Evolutionary conservation across 1,284 basidiomycete genomes (phyloP), one percentile per base, ranked within the genome.

Genomic region (Trichosporon coremiiforme): DNA sequence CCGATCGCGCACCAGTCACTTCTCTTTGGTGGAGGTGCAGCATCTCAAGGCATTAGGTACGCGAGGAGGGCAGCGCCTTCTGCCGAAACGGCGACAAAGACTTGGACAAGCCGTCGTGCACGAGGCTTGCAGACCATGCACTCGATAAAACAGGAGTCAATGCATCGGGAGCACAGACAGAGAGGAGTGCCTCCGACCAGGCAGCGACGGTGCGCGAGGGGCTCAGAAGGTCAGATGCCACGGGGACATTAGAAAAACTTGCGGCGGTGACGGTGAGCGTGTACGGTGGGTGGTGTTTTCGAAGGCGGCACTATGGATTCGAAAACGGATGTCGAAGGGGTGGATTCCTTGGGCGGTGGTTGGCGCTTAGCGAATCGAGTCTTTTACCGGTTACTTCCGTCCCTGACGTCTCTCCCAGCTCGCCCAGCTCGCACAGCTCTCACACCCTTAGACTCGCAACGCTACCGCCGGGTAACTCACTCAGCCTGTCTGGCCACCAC

Each of bases 401-500:
- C 57, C 57, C 57, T 60, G 57, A 45, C 7, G 4, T 10, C 10
- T 5, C 41, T 45, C 41, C 17, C 2, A 5, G 2, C 41, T 45
- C 41, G 2, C 15, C 41, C 15, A 17, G 13, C 41, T 12, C 38
- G 9, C 25, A 31, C 4, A 33, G 33, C n/a, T n/a, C n/a, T 38
- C 36, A 10, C 36, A 33, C 29, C 57, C 57, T 22, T 33, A 7
- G 17, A n/a, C 57, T 60, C 57, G 57, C 57, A 60, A 17, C 57
- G 57, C 57, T 60, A 25, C 57, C 57, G 57, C 57, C 57, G 57
- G 57, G 57, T 60, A 60, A 60, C 57, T 60, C 57, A 60, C 29
- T 31, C 57, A 35, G 31, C 15, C 5, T 12, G 1, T 22, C 20
- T 53, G 47, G 47, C 47, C 57, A 60, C 29, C 3, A 6, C 29